Conservation (phyloP, 2,329 filamentous ascomycete genomes). For the Nemania sp. region DNA sequence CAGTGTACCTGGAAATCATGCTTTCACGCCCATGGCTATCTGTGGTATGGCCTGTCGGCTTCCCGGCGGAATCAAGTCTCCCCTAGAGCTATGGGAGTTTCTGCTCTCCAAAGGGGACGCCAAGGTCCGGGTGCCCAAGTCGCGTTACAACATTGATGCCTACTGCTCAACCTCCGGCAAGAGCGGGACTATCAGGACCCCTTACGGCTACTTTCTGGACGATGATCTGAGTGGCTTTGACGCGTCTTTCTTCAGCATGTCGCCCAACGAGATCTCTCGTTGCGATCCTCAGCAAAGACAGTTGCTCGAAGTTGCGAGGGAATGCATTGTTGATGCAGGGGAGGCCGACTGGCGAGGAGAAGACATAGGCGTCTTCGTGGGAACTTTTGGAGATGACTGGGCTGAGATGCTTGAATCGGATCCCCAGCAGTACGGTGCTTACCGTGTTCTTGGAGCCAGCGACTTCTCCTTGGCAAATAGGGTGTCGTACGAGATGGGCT, state of each 20-base stretch:
- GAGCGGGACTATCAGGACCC: not conserved
- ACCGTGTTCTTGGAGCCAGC: constrained; percentile 13
- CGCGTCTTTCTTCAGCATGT: not conserved
- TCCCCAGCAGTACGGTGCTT: constrained; percentile 29
- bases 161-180: constrained; percentile 30
- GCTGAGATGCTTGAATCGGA: constrained; percentile 31
- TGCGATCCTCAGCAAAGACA: constrained; percentile 10
- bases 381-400: constrained; percentile 42
- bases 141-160: constrained; percentile 47
- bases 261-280: not conserved
- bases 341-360: constrained; percentile 39
- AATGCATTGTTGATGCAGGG: constrained; percentile 40
- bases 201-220: constrained; percentile 28
- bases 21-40: too few relatives aligned
- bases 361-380: constrained; percentile 41
- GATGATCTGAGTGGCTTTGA: constrained; percentile 8
- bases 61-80: too few relatives aligned
- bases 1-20: too few relatives aligned
- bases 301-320: constrained; percentile 37
- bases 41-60: too few relatives aligned
- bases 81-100: too few relatives aligned
- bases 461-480: constrained; percentile 40
- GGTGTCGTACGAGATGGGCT: constrained; percentile 40
- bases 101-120: too few relatives aligned
- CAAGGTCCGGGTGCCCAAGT: too few relatives aligned